Percentiles rank a stretch among this genome's conserved stretches.
Evolutionary conservation across 208 protist species (phyloP).

Genomic region (Leishmania aethiopica): DNA sequence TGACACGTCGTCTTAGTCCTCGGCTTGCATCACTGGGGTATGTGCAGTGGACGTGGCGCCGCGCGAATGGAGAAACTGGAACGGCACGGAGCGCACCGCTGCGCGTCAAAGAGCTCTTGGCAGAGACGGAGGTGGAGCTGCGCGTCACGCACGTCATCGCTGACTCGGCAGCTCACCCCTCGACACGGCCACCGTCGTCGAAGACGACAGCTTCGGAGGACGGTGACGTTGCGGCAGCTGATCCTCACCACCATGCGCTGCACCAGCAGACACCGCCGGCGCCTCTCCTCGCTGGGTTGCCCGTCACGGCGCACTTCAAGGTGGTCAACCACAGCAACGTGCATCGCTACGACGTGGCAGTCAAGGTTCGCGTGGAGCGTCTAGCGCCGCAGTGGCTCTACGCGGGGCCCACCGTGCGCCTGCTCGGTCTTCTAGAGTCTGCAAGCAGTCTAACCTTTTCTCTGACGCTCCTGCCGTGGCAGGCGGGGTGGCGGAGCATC

Average conservation of each 20-base stretch:
- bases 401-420: conserved; percentile 52
- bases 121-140: conserved; percentile 40
- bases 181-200: not conserved
- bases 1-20: conserved; percentile 13
- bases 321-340: conserved; percentile 37
- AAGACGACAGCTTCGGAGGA: not conserved
- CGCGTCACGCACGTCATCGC: conserved; percentile 9
- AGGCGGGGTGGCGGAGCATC: conserved; percentile 52
- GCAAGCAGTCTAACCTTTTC: conserved; percentile 33
- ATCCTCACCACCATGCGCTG: not conserved
- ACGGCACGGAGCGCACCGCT: conserved; percentile 38
- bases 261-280: not conserved
- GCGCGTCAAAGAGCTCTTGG: conserved; percentile 28
- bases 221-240: not conserved
- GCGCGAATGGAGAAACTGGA: conserved; percentile 58
- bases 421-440: conserved; percentile 40
- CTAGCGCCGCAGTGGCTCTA: conserved; percentile 70
- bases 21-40: conserved; percentile 46
- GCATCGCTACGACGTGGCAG: conserved; percentile 40
- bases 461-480: conserved; percentile 71
- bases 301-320: conserved; percentile 38
- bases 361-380: conserved; percentile 69
- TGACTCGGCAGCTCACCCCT: not conserved
- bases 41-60: conserved; percentile 58
- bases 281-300: conserved; percentile 24